A percentile compares a stretch with the other conserved stretches of the same genome.
phyloP scores from a whole-genome alignment of 2,329 filamentous ascomycete species.

The Biscogniauxia sp. region DNA sequence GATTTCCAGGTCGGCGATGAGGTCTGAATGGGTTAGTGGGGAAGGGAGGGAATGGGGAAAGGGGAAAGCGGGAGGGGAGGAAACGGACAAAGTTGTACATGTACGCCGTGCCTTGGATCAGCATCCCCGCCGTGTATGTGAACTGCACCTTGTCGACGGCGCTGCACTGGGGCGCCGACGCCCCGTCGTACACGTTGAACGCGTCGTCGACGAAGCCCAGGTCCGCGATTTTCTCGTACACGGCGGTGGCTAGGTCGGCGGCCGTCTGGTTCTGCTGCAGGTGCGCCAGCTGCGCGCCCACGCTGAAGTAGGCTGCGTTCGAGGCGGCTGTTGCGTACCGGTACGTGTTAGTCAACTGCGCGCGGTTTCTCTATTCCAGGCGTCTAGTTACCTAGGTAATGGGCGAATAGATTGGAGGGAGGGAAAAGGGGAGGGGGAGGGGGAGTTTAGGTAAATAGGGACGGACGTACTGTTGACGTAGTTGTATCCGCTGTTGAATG shows the following conservation, averaged over 20 bases:
- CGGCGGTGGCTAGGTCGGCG: constrained; percentile 52
- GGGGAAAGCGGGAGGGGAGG: neutral
- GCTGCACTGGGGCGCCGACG: constrained; percentile 38
- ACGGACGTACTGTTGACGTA: neutral
- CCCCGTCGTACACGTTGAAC: constrained; percentile 48
- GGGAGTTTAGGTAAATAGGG: too few relatives aligned
- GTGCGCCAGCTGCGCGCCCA: constrained; percentile 55
- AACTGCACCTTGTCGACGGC: constrained; percentile 46
- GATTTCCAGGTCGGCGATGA: constrained; percentile 42
- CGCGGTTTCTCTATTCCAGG: too few relatives aligned
- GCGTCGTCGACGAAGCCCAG: constrained; percentile 43
- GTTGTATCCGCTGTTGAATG: constrained; percentile 51
- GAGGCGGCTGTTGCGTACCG: constrained; percentile 37
- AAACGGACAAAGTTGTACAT: constrained; percentile 35
- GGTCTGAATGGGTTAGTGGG: neutral
- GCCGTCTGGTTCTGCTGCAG: constrained; percentile 64
- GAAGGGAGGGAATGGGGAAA: neutral
- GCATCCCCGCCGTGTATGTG: constrained; percentile 47
- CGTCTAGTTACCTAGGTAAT: too few relatives aligned
- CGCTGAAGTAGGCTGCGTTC: constrained; percentile 44
- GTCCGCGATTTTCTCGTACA: constrained; percentile 48
- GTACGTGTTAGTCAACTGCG: too few relatives aligned
- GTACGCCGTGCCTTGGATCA: constrained; percentile 40
- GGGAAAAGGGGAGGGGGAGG: too few relatives aligned
- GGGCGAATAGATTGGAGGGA: too few relatives aligned